phyloP scores from a whole-genome alignment of 306 rosid species.

The Vigna angularis region DNA sequence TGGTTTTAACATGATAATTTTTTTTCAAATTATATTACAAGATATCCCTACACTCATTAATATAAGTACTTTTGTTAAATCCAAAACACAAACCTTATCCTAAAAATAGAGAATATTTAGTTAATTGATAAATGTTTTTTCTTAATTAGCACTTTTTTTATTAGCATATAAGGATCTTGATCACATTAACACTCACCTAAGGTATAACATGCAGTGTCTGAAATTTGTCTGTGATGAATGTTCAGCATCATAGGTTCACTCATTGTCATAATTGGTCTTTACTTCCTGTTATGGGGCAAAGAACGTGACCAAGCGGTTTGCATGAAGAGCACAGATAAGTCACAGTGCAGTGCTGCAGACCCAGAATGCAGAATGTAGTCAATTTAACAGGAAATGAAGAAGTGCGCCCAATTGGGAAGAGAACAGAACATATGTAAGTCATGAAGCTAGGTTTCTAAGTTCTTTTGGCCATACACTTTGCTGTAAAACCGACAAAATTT shows the following conservation, averaged over 20 bases:
- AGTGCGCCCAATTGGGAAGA: slow-evolving; percentile 13
- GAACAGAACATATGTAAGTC: not conserved
- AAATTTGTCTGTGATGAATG: slow-evolving; percentile 23
- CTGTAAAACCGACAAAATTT: not conserved
- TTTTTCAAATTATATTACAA: not conserved
- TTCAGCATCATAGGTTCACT: slow-evolving; percentile 76
- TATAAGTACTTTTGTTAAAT: not conserved
- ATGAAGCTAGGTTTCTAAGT: not conserved
- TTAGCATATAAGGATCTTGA: not conserved
- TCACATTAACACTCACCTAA: not conserved
- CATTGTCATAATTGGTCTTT: slow-evolving; percentile 70
- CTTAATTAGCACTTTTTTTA: not conserved
- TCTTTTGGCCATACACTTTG: not conserved
- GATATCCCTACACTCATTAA: not conserved
- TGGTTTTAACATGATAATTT: not conserved
- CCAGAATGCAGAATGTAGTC: slow-evolving; percentile 35
- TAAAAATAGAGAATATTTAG: not conserved
- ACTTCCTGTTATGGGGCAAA: slow-evolving; percentile 86
- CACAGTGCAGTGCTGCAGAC: slow-evolving; percentile 29
- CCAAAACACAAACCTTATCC: not conserved
- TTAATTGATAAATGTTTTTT: not conserved
- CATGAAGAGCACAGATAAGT: slow-evolving; percentile 47
- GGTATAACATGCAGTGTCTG: not conserved
- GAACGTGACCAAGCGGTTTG: slow-evolving; percentile 55
- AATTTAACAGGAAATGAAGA: slow-evolving; percentile 9